Evolutionary conservation across 2,329 filamentous ascomycete genomes (phyloP), one percentile per base, ranked within the genome.

Genomic region (Sporothrix sp.): DNA sequence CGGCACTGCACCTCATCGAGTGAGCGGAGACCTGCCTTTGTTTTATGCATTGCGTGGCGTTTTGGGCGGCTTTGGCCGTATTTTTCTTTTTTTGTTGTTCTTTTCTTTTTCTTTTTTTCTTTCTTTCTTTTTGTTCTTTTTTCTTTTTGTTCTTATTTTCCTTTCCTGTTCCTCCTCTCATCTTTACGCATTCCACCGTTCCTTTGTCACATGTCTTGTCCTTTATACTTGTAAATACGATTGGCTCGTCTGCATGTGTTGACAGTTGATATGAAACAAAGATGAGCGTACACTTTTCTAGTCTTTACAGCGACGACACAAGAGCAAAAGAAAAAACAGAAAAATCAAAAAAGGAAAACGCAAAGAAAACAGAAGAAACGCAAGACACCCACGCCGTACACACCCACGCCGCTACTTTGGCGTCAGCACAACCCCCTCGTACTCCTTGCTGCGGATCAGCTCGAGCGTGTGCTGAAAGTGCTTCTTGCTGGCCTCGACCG

Each of bases 381-480:
- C 21, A 43, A 28, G 20, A 39, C 37, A 13, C 25, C 25, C 25
- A 28, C 39, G 25, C 14, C 10, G 18, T 33, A 48, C 20, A 23
- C 10, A 53, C 32, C 18, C 28, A 23, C 30, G 14, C 23, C 18
- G 21, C 28, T 63, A 72, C 55, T 71, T 78, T 11, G 76, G 75
- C 50, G 84, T 78, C 50, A 87, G 78, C 53, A 96, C 81, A 36
- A 98, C 81, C 1, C 91, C 93, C 63, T 97, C 93, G 62, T 95
- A 97, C 61, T 95, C 89, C 63, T 94, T 81, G 55, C 85, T 85
- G 56, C 81, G 79, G 62, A 98, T 97, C 63, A 96, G 95, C 55
- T 96, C 90, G 61, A 98, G 72, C 5, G 93, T 98, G 57, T 94
- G 82, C 67, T 94, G 79, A 69, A 98, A 98, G 68, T 98, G 93